Evolutionary conservation across 192 early-diverging fungal genomes (phyloP).

Genomic region (Coemansia sp.): DNA sequence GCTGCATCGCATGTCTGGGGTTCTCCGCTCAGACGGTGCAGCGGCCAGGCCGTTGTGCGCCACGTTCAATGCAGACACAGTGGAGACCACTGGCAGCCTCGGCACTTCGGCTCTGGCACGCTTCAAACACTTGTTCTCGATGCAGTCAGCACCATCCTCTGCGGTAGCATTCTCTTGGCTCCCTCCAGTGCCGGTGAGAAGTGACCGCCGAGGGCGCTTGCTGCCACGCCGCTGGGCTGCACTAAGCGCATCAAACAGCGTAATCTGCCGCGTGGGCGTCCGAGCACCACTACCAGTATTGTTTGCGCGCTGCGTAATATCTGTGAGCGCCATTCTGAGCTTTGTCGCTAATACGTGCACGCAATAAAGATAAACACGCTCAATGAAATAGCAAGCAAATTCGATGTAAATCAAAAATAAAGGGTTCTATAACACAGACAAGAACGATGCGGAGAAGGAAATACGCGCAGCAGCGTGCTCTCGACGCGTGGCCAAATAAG

Average conservation of each 20-base stretch:
- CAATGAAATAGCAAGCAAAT: no score
- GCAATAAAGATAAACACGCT: no score
- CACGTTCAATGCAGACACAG: no score
- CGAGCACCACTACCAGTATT: slow-evolving; percentile 6
- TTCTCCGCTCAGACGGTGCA: neutral
- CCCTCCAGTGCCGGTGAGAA: neutral
- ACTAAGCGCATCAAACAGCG: slow-evolving; percentile 34
- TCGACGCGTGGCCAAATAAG: slow-evolving; percentile 2
- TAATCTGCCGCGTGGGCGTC: slow-evolving; percentile 18
- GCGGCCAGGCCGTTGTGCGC: no score
- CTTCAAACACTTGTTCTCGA: neutral
- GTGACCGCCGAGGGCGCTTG: slow-evolving; percentile 19
- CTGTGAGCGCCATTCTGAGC: slow-evolving; percentile 24
- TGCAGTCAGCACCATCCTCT: neutral
- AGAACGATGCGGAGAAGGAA: neutral
- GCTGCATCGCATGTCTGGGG: neutral
- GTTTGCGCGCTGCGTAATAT: slow-evolving; percentile 37
- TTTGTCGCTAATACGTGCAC: no score
- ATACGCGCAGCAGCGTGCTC: neutral
- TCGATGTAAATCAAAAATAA: neutral
- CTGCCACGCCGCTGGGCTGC: slow-evolving; percentile 17
- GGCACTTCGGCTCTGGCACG: no score
- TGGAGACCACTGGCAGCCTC: no score
- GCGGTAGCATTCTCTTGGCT: slow-evolving; percentile 10
- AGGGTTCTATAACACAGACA: neutral